Conservation (phyloP, 257 asterid species). For the Anisodus tanguticus region DNA sequence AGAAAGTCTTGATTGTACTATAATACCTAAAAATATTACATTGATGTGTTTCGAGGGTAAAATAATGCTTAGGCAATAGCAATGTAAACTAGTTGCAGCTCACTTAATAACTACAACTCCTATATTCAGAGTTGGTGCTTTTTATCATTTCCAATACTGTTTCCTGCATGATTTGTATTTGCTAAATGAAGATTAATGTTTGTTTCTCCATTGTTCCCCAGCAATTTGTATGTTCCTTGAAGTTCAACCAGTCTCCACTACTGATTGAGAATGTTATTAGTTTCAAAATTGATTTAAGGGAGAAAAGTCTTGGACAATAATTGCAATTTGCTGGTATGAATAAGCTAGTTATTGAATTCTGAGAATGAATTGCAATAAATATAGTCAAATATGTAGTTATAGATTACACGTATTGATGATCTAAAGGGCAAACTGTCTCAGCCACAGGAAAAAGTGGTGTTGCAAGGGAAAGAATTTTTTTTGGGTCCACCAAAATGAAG, state of each 20-base stretch:
- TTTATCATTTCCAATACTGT: not conserved
- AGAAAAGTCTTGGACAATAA: constrained; percentile 14
- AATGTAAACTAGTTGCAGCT: not conserved
- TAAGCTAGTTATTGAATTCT: constrained; percentile 24
- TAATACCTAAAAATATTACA: not conserved
- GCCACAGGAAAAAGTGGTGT: constrained; percentile 23
- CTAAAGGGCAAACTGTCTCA: not conserved
- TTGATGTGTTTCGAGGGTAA: not conserved
- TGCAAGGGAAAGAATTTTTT: not conserved
- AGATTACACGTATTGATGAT: constrained; percentile 19
- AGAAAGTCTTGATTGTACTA: not conserved
- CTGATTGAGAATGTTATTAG: not conserved
- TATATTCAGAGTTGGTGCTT: not conserved
- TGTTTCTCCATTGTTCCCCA: not conserved
- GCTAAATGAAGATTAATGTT: not conserved
- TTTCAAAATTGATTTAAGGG: not conserved
- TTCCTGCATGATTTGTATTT: not conserved
- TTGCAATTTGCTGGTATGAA: constrained; percentile 14
- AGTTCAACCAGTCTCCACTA: not conserved
- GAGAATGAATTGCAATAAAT: not conserved
- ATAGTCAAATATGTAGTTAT: constrained; percentile 25
- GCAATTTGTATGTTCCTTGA: not conserved
- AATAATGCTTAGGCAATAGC: not conserved
- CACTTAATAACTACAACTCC: not conserved
- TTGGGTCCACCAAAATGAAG: constrained; percentile 25